Evolutionary conservation across 805 yeast species (phyloP), one percentile per base, ranked within the genome.

Genomic region (Saturnispora silvae): DNA sequence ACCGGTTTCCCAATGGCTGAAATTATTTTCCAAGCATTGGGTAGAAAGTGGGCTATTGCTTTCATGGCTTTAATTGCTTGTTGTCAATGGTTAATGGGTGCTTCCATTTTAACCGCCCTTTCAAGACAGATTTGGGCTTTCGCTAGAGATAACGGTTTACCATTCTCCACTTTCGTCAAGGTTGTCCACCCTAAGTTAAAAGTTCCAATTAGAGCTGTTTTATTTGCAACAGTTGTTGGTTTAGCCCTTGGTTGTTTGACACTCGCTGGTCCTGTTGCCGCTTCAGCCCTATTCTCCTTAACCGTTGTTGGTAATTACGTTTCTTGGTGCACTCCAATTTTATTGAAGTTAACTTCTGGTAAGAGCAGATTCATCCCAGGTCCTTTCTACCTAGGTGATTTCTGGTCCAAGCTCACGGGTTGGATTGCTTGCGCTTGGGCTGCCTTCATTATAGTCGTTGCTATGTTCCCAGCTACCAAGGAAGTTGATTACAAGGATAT

Each of bases 171-270:
- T 29, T 61, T 61, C 49, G 65, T 80, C 43, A 73, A 76, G 45
- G 68, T 61, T 31, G 81, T 81, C 31, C 63, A 79, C 48, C 63
- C 68, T 36, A 66, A 54, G 40, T 57, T 70, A 26, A 63, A 68
- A n/a, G 81, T 76, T 20, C 89, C 92, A 13, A 54, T 77, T 20
- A 65, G 77, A 47, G 85, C 87, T 2, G 70, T 77, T 30, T 52
- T 65, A 18, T 71, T 72, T 47, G 74, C 72, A 16, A 70, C 75
- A 11, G 36, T 52, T n/a, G 52, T 74, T 5, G 63, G 70, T n/a
- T 51, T 72, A 8, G 37, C 68, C 7, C 47, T 78, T 16, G 85
- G 85, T 8, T 63, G 72, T 38, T 59, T 79, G 42, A 69, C 75
- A 41, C 56, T 79, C 37, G 74, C 76, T 37, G 76, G 75, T 29